These are phyloP conservation scores for Acacia pycnantha DNA, from an alignment of 331 rosid genomes.

Conservation along the genomic window DNA sequence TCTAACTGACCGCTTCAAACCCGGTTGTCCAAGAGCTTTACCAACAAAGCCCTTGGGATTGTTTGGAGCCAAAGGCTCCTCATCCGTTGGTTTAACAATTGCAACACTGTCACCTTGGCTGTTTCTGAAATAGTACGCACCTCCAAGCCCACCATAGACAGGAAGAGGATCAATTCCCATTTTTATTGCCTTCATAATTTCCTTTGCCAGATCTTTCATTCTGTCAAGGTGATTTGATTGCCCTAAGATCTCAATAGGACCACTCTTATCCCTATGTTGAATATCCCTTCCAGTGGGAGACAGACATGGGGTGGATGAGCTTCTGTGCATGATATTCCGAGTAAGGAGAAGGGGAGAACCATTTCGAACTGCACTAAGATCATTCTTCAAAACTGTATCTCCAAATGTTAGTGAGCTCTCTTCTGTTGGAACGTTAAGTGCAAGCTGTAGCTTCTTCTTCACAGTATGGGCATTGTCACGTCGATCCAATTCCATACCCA, in stretches of 20 bases:
- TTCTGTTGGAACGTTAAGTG: constrained; percentile 79
- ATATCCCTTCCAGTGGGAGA: constrained; percentile 89
- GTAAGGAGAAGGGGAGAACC: constrained; percentile 89
- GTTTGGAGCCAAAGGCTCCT: constrained; percentile 98
- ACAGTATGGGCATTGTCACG: constrained; percentile 92
- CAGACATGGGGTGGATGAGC: constrained; percentile 96
- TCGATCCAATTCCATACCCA: constrained; percentile 92
- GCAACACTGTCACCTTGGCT: constrained; percentile 74
- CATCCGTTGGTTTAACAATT: constrained; percentile 97
- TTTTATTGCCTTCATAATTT: constrained; percentile 74
- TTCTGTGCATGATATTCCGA: constrained; percentile 74
- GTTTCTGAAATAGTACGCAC: constrained; percentile 90
- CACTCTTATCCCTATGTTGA: constrained; percentile 82
- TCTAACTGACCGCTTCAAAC: constrained; percentile 87
- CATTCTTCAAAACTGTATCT: constrained; percentile 81
- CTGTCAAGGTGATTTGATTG: constrained; percentile 52
- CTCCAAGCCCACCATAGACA: constrained; percentile 89
- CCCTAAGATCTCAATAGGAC: constrained; percentile 87
- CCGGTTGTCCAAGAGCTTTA: constrained; percentile 95
- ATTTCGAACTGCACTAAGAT: constrained; percentile 78
- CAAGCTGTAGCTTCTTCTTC: constrained; percentile 92
- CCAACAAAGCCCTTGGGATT: constrained; percentile 98
- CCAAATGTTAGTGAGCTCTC: constrained; percentile 91
- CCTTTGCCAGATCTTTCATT: constrained; percentile 54
- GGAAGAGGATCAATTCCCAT: constrained; percentile 87